Conservation (phyloP, 106 monocot species). For the Cymbidium sinense region DNA sequence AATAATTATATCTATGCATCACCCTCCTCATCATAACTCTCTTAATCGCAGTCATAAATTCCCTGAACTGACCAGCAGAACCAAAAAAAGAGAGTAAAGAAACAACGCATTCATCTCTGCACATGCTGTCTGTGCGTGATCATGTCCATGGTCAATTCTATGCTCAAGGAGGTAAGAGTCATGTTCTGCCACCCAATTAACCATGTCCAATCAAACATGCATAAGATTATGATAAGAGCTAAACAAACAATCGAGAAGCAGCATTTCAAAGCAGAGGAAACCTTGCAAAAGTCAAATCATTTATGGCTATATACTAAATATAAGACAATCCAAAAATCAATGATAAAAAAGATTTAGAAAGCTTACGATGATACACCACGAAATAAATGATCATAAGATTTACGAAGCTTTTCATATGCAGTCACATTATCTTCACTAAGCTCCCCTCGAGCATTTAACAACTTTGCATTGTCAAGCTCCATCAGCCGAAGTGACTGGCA, state of each 20-base stretch:
- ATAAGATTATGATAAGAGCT: not conserved
- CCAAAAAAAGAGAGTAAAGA: not conserved
- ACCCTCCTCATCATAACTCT: not conserved
- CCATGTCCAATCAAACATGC: too few species aligned
- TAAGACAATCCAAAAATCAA: not conserved
- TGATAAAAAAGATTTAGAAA: not conserved
- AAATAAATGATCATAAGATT: slow-evolving; percentile 81
- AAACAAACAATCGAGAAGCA: not conserved
- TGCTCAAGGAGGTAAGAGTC: not conserved
- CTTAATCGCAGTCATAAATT: not conserved
- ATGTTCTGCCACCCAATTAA: not conserved
- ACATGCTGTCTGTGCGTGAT: not conserved
- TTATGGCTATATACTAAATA: not conserved
- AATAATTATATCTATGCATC: not conserved
- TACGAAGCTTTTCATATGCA: slow-evolving; percentile 88
- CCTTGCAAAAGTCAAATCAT: slow-evolving; percentile 2
- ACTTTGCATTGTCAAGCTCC: slow-evolving; percentile 92
- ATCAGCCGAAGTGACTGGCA: slow-evolving; percentile 63
- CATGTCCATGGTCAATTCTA: not conserved
- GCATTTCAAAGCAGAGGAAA: not conserved
- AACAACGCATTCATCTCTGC: not conserved
- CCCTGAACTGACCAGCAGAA: not conserved
- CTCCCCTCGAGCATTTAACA: slow-evolving; percentile 86
- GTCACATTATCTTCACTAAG: slow-evolving; percentile 84
- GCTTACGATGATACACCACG: slow-evolving; percentile 95